Percentiles rank a stretch among this genome's conserved stretches.
phyloP scores from a whole-genome alignment of 192 early-diverging fungal species.

The Lobulomyces angularis region DNA sequence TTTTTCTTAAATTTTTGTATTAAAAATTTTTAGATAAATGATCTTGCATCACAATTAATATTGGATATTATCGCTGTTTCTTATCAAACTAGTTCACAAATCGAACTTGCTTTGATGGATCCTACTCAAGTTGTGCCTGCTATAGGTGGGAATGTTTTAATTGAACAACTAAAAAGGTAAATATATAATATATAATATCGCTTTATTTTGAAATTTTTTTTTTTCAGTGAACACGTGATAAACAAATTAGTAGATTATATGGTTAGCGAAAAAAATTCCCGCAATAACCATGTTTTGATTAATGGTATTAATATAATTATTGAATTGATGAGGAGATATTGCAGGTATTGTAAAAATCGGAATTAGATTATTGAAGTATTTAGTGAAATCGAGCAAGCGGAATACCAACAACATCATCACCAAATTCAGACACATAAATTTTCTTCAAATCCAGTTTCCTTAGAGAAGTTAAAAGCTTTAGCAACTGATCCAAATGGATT shows the following conservation, averaged over 20 bases:
- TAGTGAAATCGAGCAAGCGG: conserved; percentile 49
- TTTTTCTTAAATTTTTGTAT: not conserved
- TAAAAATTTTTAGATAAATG: conserved; percentile 30
- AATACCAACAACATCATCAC: conserved; percentile 45
- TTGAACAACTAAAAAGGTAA: conserved; percentile 32
- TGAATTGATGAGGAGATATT: conserved; percentile 93
- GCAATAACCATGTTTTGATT: conserved; percentile 68
- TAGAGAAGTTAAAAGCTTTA: conserved; percentile 34
- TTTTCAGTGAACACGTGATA: conserved; percentile 59
- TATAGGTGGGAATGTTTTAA: conserved; percentile 32
- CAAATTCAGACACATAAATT: conserved; percentile 9
- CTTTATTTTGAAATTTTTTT: conserved; percentile 9
- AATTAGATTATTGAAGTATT: not conserved
- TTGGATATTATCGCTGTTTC: conserved; percentile 56
- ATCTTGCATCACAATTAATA: conserved; percentile 52
- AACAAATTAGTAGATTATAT: conserved; percentile 71
- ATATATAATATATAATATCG: conserved; percentile 7
- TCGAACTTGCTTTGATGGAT: no score
- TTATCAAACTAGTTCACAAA: conserved; percentile 10
- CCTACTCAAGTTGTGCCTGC: no score
- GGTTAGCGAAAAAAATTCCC: conserved; percentile 63
- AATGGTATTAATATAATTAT: conserved; percentile 95
- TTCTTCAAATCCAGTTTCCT: conserved; percentile 11
- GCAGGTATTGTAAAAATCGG: conserved; percentile 41
- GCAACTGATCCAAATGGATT: conserved; percentile 79